phyloP scores from a whole-genome alignment of 495 filamentous ascomycete species.

The Aspergillus cavernicola region DNA sequence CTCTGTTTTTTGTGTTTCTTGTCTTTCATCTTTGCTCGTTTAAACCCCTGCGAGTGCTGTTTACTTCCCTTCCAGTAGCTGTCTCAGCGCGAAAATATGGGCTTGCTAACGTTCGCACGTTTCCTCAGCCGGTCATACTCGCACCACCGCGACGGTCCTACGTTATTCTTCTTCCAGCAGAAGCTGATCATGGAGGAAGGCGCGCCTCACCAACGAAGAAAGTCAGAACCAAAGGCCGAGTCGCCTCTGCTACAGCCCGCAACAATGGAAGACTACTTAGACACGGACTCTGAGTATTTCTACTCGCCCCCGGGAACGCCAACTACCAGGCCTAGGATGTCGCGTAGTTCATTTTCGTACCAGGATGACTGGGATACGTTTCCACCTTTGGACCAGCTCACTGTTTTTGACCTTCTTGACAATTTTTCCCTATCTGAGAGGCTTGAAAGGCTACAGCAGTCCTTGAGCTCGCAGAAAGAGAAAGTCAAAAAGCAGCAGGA shows the following conservation, averaged over 20 bases:
- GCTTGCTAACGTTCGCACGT: conserved; percentile 43
- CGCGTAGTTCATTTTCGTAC: conserved; percentile 74
- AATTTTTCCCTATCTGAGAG: conserved; percentile 87
- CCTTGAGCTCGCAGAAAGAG: conserved; percentile 74
- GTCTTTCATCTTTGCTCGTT: no score
- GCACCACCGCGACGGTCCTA: conserved; percentile 37
- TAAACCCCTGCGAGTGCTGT: background rate
- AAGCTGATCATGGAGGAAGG: conserved; percentile 41
- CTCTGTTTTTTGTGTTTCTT: background rate
- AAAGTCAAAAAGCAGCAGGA: conserved; percentile 79
- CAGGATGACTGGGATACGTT: conserved; percentile 87
- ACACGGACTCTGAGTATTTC: conserved; percentile 30
- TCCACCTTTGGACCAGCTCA: conserved; percentile 86
- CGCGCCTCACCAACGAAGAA: conserved; percentile 22
- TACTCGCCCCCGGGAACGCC: conserved; percentile 36
- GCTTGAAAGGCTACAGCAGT: conserved; percentile 81
- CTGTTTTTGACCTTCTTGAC: conserved; percentile 88
- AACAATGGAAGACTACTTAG: conserved; percentile 22
- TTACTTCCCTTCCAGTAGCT: background rate
- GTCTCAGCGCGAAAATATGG: conserved; percentile 25
- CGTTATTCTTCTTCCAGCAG: conserved; percentile 43
- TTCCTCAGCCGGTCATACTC: conserved; percentile 43
- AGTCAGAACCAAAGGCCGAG: conserved; percentile 24
- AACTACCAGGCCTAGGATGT: conserved; percentile 38
- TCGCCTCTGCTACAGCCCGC: conserved; percentile 28